A percentile compares a stretch with the other conserved stretches of the same genome.
These are phyloP conservation scores for Ascoidea tarda DNA, from an alignment of 805 yeast genomes.

Conservation along the genomic window DNA sequence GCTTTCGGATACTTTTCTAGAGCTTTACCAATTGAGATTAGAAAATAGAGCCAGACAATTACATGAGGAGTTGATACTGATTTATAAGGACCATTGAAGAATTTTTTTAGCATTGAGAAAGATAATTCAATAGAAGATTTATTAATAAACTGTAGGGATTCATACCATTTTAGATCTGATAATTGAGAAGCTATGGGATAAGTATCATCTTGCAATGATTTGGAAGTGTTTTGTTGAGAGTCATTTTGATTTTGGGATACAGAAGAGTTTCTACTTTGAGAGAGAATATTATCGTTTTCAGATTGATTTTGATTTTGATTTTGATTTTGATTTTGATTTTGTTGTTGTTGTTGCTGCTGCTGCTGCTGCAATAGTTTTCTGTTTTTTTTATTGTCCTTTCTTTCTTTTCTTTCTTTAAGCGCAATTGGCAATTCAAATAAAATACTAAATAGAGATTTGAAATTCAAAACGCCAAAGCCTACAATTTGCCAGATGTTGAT, in stretches of 20 bases:
- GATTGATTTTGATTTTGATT: conserved; percentile 6
- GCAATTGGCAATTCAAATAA: conserved; percentile 61
- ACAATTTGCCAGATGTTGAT: conserved; percentile 62
- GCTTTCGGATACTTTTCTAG: conserved; percentile 29
- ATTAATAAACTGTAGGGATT: conserved; percentile 38
- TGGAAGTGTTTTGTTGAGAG: background rate
- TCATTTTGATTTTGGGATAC: conserved; percentile 8
- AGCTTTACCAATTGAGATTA: conserved; percentile 49
- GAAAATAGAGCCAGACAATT: conserved; percentile 64
- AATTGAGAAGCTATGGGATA: conserved; percentile 16
- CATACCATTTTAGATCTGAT: conserved; percentile 36
- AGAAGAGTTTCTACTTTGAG: background rate
- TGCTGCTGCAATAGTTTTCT: conserved; percentile 5
- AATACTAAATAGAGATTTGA: conserved; percentile 63
- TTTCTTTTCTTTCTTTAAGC: conserved; percentile 54
- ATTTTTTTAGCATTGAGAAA: conserved; percentile 52
- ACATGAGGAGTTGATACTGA: conserved; percentile 61
- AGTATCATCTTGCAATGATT: conserved; percentile 8
- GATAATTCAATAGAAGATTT: conserved; percentile 54
- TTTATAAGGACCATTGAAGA: conserved; percentile 50
- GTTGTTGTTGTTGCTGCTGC: background rate
- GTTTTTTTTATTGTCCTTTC: conserved; percentile 51
- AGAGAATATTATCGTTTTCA: background rate
- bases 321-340: background rate
- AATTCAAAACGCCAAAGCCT: conserved; percentile 52